phyloP scores from a whole-genome alignment of 179 eudicot genomes.

The Silene noctiflora region DNA sequence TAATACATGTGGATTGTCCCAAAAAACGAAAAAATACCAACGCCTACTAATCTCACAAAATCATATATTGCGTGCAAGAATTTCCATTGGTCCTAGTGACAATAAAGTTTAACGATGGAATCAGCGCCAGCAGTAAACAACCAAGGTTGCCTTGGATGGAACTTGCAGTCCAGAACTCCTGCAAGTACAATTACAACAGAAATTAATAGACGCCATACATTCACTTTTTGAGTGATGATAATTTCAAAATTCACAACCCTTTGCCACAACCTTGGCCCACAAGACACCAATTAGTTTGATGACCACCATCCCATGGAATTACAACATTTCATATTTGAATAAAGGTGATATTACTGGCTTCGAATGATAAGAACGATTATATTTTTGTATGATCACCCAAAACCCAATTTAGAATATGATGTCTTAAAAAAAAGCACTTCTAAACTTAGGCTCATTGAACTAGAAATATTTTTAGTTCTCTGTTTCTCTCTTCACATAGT shows the following conservation, averaged over 20 bases:
- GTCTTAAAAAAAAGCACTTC: too few species aligned
- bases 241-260: not conserved
- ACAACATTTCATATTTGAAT: too few species aligned
- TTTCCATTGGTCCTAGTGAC: constrained; percentile 25
- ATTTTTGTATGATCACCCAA: too few species aligned
- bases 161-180: constrained; percentile 91
- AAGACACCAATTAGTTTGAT: too few species aligned
- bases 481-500: too few species aligned
- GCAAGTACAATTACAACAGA: constrained; percentile 20
- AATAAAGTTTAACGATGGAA: constrained; percentile 48
- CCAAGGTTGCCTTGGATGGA: constrained; percentile 99
- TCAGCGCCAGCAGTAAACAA: constrained; percentile 93
- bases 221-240: not conserved
- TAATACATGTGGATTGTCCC: too few species aligned
- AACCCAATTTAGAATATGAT: too few species aligned
- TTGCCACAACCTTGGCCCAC: not conserved
- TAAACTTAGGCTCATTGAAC: too few species aligned
- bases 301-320: too few species aligned
- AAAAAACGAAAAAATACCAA: not conserved
- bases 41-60: not conserved
- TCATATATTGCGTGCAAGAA: not conserved
- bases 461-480: too few species aligned
- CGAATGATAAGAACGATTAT: too few species aligned
- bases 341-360: too few species aligned
- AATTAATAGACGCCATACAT: not conserved